A percentile compares a stretch with the other conserved stretches of the same genome.
Conservation (phyloP, 257 asterid species). For the Fraxinus anomala region DNA sequence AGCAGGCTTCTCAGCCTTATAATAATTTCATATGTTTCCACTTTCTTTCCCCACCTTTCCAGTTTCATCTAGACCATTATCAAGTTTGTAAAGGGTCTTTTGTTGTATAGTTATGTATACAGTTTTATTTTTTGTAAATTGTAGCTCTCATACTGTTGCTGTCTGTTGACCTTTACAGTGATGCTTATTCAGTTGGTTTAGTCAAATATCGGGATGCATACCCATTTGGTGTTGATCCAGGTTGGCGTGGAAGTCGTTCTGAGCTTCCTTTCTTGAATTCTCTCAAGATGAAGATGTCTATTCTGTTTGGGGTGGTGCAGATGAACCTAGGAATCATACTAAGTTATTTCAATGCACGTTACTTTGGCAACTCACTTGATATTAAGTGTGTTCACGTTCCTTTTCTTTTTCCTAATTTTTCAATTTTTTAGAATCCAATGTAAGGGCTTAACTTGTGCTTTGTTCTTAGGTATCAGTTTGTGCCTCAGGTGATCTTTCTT, state of each 20-base stretch:
- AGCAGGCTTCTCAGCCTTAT: neutral
- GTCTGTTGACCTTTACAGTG: slow-evolving; percentile 50
- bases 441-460: slow-evolving; percentile 30
- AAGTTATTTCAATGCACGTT: slow-evolving; percentile 83
- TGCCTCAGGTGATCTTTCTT: slow-evolving; percentile 87
- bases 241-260: slow-evolving; percentile 95
- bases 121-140: slow-evolving; percentile 7
- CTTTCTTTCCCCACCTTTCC: slow-evolving; percentile 7
- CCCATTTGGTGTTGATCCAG: slow-evolving; percentile 97
- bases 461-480: slow-evolving; percentile 79
- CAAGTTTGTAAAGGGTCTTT: neutral
- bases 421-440: slow-evolving; percentile 17
- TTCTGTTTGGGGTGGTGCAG: slow-evolving; percentile 84
- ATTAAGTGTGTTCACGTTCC: slow-evolving; percentile 54
- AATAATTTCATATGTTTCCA: neutral
- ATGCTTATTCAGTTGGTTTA: slow-evolving; percentile 67
- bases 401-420: slow-evolving; percentile 9
- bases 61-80: slow-evolving; percentile 11
- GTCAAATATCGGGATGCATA: slow-evolving; percentile 66
- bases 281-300: slow-evolving; percentile 91
- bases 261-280: slow-evolving; percentile 96
- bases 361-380: slow-evolving; percentile 66
- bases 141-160: slow-evolving; percentile 22
- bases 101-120: slow-evolving; percentile 18
- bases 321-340: slow-evolving; percentile 86